Evolutionary conservation across 352 stramenopile species (phyloP).

Genomic region (Globisporangium rhizosaccharum): DNA sequence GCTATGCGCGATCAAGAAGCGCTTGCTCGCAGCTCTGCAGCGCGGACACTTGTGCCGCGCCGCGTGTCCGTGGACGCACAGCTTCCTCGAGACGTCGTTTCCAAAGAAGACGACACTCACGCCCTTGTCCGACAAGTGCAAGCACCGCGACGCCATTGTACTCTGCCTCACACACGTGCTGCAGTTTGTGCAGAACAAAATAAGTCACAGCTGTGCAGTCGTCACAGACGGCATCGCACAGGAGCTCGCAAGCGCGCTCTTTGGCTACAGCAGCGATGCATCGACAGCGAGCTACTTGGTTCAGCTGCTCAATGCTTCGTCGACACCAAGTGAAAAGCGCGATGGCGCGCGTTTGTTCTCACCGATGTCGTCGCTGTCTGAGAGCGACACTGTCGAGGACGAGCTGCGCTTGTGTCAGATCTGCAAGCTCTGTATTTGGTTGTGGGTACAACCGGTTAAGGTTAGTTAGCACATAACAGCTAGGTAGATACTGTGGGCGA

Average conservation of each 20-base stretch:
- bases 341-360: background rate
- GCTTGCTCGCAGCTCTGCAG: slow-evolving; percentile 26
- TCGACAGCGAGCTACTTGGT: background rate
- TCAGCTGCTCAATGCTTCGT: background rate
- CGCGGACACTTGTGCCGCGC: slow-evolving; percentile 29
- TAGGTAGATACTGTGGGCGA: too few species aligned
- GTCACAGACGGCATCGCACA: slow-evolving; percentile 25
- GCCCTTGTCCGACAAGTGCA: background rate
- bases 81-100: slow-evolving; percentile 37
- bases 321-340: background rate
- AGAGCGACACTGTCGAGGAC: background rate
- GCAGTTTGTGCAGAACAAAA: slow-evolving; percentile 24
- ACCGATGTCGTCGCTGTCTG: background rate
- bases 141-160: slow-evolving; percentile 21
- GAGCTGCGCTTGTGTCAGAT: background rate
- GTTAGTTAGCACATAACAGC: too few species aligned
- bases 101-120: slow-evolving; percentile 19
- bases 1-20: slow-evolving; percentile 27
- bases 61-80: slow-evolving; percentile 39
- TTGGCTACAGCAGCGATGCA: too few species aligned
- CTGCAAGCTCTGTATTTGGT: background rate
- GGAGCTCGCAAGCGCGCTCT: slow-evolving; percentile 14
- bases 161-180: slow-evolving; percentile 20
- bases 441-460: too few species aligned
- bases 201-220: slow-evolving; percentile 32